Percentiles rank a stretch among this genome's conserved stretches.
These are phyloP conservation scores for Trichomonas tenax DNA, from an alignment of 208 protist species.

Conservation along the genomic window DNA sequence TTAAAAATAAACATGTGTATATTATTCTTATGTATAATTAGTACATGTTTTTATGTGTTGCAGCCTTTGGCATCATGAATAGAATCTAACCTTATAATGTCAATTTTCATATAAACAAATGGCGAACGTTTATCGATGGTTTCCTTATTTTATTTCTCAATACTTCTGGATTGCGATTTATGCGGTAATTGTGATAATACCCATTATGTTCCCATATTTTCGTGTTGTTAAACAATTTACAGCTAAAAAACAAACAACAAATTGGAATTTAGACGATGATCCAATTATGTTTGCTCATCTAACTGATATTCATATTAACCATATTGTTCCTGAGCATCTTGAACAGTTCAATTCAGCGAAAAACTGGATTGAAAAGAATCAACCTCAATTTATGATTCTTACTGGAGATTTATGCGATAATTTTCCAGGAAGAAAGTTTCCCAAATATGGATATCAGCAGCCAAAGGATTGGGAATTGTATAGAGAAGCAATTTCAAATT, in stretches of 20 bases:
- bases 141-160: not conserved
- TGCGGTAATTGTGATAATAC: not conserved
- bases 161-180: not conserved
- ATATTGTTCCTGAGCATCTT: not conserved
- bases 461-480: not conserved
- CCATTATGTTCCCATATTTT: not conserved
- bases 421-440: not conserved
- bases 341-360: not conserved
- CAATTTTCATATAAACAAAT: no score
- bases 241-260: not conserved
- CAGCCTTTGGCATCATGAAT: no score
- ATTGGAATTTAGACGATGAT: not conserved
- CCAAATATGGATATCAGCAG: not conserved
- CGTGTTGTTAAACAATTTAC: not conserved
- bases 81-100: no score
- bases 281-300: not conserved
- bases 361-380: not conserved
- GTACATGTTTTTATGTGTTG: no score
- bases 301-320: not conserved
- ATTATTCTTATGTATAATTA: no score
- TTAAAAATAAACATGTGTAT: no score
- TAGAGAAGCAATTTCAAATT: not conserved
- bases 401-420: not conserved
- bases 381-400: not conserved
- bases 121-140: not conserved